Percentiles rank a stretch among this genome's conserved stretches.
Evolutionary conservation across 2,329 filamentous ascomycete genomes (phyloP).

Genomic region (Fonsecaea multimorphosa): DNA sequence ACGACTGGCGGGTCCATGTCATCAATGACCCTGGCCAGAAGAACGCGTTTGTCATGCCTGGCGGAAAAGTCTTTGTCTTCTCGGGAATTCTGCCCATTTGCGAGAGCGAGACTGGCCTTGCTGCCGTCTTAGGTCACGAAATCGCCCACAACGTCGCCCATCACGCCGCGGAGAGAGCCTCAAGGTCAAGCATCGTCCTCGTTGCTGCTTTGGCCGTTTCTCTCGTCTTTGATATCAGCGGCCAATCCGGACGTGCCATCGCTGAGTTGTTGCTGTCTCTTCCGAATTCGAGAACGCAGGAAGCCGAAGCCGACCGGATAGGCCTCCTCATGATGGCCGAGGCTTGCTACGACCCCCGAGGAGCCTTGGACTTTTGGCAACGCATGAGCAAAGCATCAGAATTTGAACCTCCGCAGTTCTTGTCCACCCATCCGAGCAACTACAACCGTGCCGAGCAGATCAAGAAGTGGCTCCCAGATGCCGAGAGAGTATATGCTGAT

Average conservation of each 20-base stretch:
- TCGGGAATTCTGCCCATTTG: slow-evolving; percentile 66
- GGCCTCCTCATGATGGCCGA: slow-evolving; percentile 68
- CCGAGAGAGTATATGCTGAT: slow-evolving; percentile 48
- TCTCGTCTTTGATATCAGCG: slow-evolving; percentile 50
- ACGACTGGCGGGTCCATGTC: slow-evolving; percentile 64
- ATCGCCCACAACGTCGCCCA: slow-evolving; percentile 68
- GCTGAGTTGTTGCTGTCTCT: slow-evolving; percentile 58
- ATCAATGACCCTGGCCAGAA: slow-evolving; percentile 57
- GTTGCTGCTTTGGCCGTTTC: slow-evolving; percentile 43
- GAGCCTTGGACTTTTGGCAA: slow-evolving; percentile 60
- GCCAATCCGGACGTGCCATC: slow-evolving; percentile 48
- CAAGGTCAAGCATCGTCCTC: slow-evolving; percentile 45
- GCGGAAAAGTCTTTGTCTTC: slow-evolving; percentile 69
- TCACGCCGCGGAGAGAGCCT: slow-evolving; percentile 63
- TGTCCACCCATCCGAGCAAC: slow-evolving; percentile 65
- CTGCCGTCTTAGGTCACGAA: slow-evolving; percentile 67
- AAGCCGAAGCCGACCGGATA: slow-evolving; percentile 68
- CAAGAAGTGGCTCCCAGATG: slow-evolving; percentile 55
- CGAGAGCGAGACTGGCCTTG: slow-evolving; percentile 62
- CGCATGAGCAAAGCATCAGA: slow-evolving; percentile 57
- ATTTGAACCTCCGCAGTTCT: slow-evolving; percentile 58
- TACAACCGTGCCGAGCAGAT: slow-evolving; percentile 64
- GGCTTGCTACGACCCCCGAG: slow-evolving; percentile 64
- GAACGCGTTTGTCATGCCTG: slow-evolving; percentile 69
- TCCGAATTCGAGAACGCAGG: slow-evolving; percentile 64